Evolutionary conservation across 2,329 filamentous ascomycete genomes (phyloP).

Genomic region (Kalmusia sp.): DNA sequence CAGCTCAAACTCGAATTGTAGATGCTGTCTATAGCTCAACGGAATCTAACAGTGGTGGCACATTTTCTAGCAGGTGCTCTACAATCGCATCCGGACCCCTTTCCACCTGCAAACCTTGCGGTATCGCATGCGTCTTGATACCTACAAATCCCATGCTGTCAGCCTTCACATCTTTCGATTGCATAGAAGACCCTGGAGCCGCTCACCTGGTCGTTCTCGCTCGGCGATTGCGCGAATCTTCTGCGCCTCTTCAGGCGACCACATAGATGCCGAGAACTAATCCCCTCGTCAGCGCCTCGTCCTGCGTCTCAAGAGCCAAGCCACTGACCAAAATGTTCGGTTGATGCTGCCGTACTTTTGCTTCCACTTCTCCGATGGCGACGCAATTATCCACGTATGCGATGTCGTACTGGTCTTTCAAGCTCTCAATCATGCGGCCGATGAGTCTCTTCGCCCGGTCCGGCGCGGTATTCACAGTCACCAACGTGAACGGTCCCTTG

Average conservation of each 20-base stretch:
- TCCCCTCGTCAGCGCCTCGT: neutral
- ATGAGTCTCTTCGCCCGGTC: slow-evolving; percentile 69
- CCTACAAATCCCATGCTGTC: slow-evolving; percentile 18
- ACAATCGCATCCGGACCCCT: slow-evolving; percentile 63
- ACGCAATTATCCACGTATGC: slow-evolving; percentile 66
- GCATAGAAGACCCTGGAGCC: too few relatives aligned
- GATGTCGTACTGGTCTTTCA: slow-evolving; percentile 71
- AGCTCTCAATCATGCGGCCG: slow-evolving; percentile 65
- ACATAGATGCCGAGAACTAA: slow-evolving; percentile 69
- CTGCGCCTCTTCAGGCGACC: slow-evolving; percentile 58
- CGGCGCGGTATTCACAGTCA: slow-evolving; percentile 73
- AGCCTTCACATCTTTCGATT: too few relatives aligned
- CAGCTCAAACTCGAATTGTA: neutral
- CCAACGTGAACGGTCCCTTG: slow-evolving; percentile 65
- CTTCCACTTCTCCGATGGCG: slow-evolving; percentile 64
- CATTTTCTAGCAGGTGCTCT: slow-evolving; percentile 56
- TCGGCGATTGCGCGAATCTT: slow-evolving; percentile 56
- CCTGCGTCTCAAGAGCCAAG: neutral
- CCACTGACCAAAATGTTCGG: slow-evolving; percentile 62
- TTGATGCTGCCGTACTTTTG: slow-evolving; percentile 59
- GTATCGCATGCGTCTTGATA: slow-evolving; percentile 61
- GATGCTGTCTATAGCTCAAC: slow-evolving; percentile 1
- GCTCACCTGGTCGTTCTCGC: slow-evolving; percentile 47
- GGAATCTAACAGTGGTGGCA: slow-evolving; percentile 42
- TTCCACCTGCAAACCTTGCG: slow-evolving; percentile 61